Evolutionary conservation across 257 asterid genomes (phyloP).

Genomic region (Nicotiana undulata): DNA sequence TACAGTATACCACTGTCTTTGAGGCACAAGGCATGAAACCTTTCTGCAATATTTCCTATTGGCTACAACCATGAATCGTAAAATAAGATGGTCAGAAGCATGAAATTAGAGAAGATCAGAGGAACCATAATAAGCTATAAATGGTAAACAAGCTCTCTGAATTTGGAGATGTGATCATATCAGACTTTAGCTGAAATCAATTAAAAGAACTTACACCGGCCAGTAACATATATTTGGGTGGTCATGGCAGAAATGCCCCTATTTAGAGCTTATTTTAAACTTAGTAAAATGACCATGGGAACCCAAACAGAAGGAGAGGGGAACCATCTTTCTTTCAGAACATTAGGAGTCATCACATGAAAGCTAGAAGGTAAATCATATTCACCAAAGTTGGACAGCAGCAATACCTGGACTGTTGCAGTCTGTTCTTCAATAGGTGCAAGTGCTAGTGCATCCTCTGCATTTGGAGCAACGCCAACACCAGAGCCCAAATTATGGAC

Average conservation of each 20-base stretch:
- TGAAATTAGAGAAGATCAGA: background rate
- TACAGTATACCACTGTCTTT: constrained; percentile 94
- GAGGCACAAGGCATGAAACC: constrained; percentile 71
- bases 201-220: background rate
- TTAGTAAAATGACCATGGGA: background rate
- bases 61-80: constrained; percentile 43
- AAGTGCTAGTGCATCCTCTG: constrained; percentile 70
- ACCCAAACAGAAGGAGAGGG: background rate
- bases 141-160: background rate
- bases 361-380: background rate
- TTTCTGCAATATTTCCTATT: constrained; percentile 76
- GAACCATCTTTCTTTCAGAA: background rate
- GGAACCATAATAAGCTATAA: background rate
- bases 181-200: background rate
- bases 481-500: constrained; percentile 40
- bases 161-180: background rate
- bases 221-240: background rate
- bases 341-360: background rate
- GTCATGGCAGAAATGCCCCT: background rate
- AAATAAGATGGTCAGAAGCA: background rate
- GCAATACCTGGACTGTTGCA: constrained; percentile 62
- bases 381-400: background rate
- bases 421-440: constrained; percentile 66
- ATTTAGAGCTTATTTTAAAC: background rate
- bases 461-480: constrained; percentile 28